Evolutionary conservation across 306 rosid genomes (phyloP).

Genomic region (Vigna reflexopilosa): DNA sequence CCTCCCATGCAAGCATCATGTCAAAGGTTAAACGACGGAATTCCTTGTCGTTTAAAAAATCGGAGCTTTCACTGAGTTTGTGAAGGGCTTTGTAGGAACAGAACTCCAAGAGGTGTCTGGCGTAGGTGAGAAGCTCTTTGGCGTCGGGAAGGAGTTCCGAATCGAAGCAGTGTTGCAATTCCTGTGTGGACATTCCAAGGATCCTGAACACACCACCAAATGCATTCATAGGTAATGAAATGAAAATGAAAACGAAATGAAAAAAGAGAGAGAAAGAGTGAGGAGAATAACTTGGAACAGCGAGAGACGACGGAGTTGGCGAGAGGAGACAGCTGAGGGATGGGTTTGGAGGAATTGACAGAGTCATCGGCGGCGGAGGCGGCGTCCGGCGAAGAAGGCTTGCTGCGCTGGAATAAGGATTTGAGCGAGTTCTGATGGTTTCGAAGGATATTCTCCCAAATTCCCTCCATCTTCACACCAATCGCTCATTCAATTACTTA

Average conservation of each 20-base stretch:
- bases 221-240: not conserved
- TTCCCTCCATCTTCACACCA: constrained; percentile 33
- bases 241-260: not conserved
- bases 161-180: constrained; percentile 74
- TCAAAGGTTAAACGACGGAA: constrained; percentile 78
- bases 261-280: not conserved
- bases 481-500: not conserved
- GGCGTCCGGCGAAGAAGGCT: constrained; percentile 31
- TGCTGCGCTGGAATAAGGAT: constrained; percentile 62
- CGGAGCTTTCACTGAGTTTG: constrained; percentile 44
- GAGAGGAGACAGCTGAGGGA: constrained; percentile 81
- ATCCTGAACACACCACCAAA: constrained; percentile 53
- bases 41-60: constrained; percentile 66
- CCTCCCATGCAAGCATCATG: constrained; percentile 97
- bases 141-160: constrained; percentile 64
- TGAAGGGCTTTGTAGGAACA: constrained; percentile 76
- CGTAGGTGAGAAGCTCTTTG: constrained; percentile 70
- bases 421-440: constrained; percentile 52
- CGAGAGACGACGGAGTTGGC: constrained; percentile 87
- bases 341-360: constrained; percentile 55
- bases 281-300: constrained; percentile 63
- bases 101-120: constrained; percentile 76
- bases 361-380: constrained; percentile 33
- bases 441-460: constrained; percentile 57
- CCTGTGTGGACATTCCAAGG: constrained; percentile 64